Evolutionary conservation across 2,329 filamentous ascomycete genomes (phyloP).

Genomic region (Fusarium euwallaceae): DNA sequence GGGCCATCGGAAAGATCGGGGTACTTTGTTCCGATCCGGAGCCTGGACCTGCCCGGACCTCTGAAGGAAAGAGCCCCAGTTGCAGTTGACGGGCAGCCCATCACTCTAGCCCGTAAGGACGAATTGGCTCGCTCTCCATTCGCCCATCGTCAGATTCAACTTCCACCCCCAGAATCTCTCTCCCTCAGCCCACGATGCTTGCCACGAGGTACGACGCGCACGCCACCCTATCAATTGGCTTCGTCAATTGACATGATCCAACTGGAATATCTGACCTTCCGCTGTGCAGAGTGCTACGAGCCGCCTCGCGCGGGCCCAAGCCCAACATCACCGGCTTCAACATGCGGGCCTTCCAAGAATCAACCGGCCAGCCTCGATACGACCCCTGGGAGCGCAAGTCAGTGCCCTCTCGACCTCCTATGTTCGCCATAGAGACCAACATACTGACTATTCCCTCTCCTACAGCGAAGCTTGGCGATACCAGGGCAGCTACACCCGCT

Average conservation of each 20-base stretch:
- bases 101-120: conserved; percentile 29
- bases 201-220: conserved; percentile 53
- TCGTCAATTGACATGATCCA: conserved; percentile 2
- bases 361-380: conserved; percentile 73
- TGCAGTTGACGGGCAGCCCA: conserved; percentile 20
- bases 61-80: conserved; percentile 15
- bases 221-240: conserved; percentile 19
- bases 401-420: conserved; percentile 50
- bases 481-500: conserved; percentile 86
- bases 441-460: conserved; percentile 21
- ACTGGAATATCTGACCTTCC: conserved; percentile 30
- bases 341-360: conserved; percentile 81
- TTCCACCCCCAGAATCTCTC: conserved; percentile 40
- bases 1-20: conserved; percentile 36
- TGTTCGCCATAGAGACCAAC: neutral
- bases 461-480: conserved; percentile 95
- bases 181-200: conserved; percentile 52
- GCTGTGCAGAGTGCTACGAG: conserved; percentile 60
- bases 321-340: conserved; percentile 94
- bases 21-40: conserved; percentile 41
- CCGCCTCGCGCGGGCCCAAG: conserved; percentile 65
- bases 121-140: conserved; percentile 50
- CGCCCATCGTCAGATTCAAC: conserved; percentile 48
- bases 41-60: neutral
- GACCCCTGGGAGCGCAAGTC: conserved; percentile 77